These are phyloP conservation scores for Yamadazyma atmosphaerica DNA, from an alignment of 1,139 yeast genomes.

Conservation along the genomic window DNA sequence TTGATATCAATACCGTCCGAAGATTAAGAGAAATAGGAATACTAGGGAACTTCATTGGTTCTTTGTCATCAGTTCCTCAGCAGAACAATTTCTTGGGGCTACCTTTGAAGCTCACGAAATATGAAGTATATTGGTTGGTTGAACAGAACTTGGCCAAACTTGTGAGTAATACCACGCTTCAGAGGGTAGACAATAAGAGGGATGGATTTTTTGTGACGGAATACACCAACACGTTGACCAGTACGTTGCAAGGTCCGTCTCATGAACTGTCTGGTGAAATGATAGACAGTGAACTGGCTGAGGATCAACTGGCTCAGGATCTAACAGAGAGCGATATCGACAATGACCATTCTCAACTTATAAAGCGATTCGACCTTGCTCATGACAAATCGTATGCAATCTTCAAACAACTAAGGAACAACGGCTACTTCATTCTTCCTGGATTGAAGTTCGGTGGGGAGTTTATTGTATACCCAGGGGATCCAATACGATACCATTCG, in stretches of 20 bases:
- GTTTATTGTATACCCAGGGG: slow-evolving; percentile 91
- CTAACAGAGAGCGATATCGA: too few relatives aligned
- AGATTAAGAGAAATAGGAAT: slow-evolving; percentile 55
- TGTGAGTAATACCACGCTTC: slow-evolving; percentile 6
- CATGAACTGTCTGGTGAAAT: too few relatives aligned
- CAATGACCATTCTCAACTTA: not conserved
- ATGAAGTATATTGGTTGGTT: slow-evolving; percentile 72
- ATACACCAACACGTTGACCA: slow-evolving; percentile 1
- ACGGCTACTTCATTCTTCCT: slow-evolving; percentile 65
- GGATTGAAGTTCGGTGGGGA: slow-evolving; percentile 92
- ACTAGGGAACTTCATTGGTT: slow-evolving; percentile 77
- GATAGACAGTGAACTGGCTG: too few relatives aligned
- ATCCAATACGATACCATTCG: slow-evolving; percentile 86
- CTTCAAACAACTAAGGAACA: slow-evolving; percentile 40
- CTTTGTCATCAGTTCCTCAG: slow-evolving; percentile 85
- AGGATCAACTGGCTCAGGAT: too few relatives aligned
- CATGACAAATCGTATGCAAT: slow-evolving; percentile 16
- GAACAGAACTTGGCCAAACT: slow-evolving; percentile 35
- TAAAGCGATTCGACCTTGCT: slow-evolving; percentile 6
- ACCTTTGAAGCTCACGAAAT: slow-evolving; percentile 72
- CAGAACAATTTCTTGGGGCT: slow-evolving; percentile 84
- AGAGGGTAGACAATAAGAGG: slow-evolving; percentile 5
- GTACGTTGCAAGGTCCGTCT: too few relatives aligned
- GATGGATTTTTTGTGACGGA: slow-evolving; percentile 8
- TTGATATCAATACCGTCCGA: slow-evolving; percentile 51